A percentile compares a stretch with the other conserved stretches of the same genome.
Evolutionary conservation across 495 filamentous ascomycete species (phyloP).

Genomic region (Trypethelium eluteriae): DNA sequence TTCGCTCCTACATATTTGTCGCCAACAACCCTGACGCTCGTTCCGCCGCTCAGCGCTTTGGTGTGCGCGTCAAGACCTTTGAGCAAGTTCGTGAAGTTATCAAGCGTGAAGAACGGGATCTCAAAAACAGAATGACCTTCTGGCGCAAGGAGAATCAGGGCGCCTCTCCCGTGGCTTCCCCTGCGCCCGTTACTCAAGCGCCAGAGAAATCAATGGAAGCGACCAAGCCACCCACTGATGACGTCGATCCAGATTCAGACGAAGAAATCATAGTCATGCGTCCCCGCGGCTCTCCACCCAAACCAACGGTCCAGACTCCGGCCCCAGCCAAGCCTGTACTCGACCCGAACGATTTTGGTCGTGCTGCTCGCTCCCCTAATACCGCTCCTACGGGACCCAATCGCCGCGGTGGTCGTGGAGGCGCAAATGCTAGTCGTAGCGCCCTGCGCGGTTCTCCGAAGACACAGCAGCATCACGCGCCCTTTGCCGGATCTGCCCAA

Average conservation of each 20-base stretch:
- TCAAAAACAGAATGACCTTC: slow-evolving; percentile 48
- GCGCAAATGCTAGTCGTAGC: background rate
- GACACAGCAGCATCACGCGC: background rate
- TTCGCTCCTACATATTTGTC: slow-evolving; percentile 46
- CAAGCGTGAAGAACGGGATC: slow-evolving; percentile 52
- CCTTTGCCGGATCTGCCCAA: background rate
- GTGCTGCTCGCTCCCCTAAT: slow-evolving; percentile 16
- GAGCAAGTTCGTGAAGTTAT: slow-evolving; percentile 53
- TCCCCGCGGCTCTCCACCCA: slow-evolving; percentile 37
- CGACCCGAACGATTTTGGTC: slow-evolving; percentile 36
- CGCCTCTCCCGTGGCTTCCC: slow-evolving; percentile 6
- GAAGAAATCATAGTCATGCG: slow-evolving; percentile 46
- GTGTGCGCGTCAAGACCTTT: slow-evolving; percentile 51
- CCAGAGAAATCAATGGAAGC: background rate
- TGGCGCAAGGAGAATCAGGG: slow-evolving; percentile 29
- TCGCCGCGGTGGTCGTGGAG: background rate
- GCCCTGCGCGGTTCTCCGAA: background rate
- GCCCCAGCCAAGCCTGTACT: slow-evolving; percentile 24
- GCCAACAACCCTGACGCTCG: slow-evolving; percentile 52
- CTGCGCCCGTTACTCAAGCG: background rate
- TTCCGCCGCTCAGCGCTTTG: slow-evolving; percentile 53
- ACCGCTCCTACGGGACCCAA: background rate
- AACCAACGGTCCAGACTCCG: slow-evolving; percentile 24
- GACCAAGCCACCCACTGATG: slow-evolving; percentile 41
- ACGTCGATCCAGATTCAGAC: slow-evolving; percentile 48